These are phyloP conservation scores for Colletotrichum godetiae DNA, from an alignment of 2,329 filamentous ascomycete genomes.

Conservation along the genomic window DNA sequence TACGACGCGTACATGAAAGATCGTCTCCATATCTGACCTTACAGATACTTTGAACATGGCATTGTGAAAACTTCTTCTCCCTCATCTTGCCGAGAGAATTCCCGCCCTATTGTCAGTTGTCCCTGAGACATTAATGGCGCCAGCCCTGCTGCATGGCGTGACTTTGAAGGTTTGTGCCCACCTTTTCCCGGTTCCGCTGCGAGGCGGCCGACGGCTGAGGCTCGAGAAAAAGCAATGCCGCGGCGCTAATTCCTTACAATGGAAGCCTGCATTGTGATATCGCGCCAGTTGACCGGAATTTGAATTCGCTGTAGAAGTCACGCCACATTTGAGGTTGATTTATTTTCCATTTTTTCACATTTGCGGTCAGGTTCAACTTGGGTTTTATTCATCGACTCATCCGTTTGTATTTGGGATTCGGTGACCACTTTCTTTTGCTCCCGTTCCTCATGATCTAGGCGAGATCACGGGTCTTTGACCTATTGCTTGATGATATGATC, in stretches of 20 bases:
- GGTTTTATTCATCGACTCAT: neutral
- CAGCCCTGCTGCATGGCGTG: conserved; percentile 1
- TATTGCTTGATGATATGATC: no score
- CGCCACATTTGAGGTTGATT: neutral
- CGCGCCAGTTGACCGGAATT: neutral
- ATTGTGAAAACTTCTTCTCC: neutral
- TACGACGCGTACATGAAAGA: neutral
- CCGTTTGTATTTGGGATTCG: neutral
- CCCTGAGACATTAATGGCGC: conserved; percentile 5
- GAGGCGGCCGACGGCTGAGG: conserved; percentile 19
- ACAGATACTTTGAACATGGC: no score
- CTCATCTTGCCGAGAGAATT: neutral
- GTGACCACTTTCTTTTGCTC: neutral
- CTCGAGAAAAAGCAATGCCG: conserved; percentile 10
- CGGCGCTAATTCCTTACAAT: conserved; percentile 1
- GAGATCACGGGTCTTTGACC: no score
- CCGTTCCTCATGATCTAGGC: neutral
- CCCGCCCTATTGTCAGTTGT: neutral
- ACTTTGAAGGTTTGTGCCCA: conserved; percentile 5
- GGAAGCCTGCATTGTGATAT: neutral
- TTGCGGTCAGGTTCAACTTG: neutral
- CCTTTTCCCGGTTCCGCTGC: neutral
- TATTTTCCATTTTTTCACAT: neutral
- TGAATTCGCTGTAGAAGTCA: neutral
- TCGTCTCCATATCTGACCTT: neutral